These are phyloP conservation scores for Styphnolobium japonicum DNA, from an alignment of 306 rosid genomes.

Conservation along the genomic window DNA sequence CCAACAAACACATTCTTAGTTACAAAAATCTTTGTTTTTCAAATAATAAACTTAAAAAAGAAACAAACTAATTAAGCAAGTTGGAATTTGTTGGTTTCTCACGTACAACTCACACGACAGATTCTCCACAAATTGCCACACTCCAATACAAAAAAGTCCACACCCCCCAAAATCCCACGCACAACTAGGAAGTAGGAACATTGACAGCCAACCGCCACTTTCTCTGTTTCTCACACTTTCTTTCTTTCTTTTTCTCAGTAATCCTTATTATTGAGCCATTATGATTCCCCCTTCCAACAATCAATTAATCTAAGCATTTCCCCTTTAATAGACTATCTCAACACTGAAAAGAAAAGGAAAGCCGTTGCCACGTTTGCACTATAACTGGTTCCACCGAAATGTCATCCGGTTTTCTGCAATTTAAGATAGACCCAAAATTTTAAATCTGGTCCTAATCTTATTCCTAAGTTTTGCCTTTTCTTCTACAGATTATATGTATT, in stretches of 20 bases:
- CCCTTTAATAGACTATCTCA: neutral
- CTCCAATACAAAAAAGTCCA: neutral
- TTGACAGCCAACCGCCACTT: slow-evolving; percentile 32
- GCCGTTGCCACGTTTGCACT: neutral
- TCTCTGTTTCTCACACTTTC: neutral
- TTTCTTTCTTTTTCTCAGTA: neutral
- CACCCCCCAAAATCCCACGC: neutral
- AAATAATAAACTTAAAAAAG: neutral
- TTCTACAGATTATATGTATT: no score
- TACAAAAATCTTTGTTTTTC: neutral
- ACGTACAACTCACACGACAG: neutral
- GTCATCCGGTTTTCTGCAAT: no score
- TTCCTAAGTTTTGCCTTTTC: no score
- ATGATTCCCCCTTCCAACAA: neutral
- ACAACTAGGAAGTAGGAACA: slow-evolving; percentile 18
- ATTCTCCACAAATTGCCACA: neutral
- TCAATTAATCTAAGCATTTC: neutral
- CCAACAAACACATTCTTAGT: neutral
- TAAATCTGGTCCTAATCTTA: no score
- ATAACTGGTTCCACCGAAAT: no score
- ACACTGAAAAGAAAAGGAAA: neutral
- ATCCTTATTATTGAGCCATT: slow-evolving; percentile 33
- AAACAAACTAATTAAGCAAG: neutral
- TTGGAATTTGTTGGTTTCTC: neutral
- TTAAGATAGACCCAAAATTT: no score